A percentile compares a stretch with the other conserved stretches of the same genome.
Evolutionary conservation across 352 stramenopile species (phyloP).

Genomic region (Phytophthora gonapodyides): DNA sequence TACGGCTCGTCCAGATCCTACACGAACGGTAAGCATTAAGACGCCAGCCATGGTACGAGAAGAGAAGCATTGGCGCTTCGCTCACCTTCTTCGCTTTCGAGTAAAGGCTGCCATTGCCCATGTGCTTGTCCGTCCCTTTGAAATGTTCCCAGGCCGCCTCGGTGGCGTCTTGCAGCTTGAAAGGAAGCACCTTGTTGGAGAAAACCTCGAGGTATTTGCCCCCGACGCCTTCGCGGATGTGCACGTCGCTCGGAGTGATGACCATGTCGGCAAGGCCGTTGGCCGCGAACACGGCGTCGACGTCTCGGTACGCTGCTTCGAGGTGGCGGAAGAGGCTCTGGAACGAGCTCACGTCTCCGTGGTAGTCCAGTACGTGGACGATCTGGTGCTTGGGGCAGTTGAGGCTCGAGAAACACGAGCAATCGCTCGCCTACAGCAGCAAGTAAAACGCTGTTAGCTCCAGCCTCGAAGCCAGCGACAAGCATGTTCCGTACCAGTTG

Average conservation of each 20-base stretch:
- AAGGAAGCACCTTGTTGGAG: conserved; percentile 32
- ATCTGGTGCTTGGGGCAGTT: conserved; percentile 19
- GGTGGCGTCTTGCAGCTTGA: conserved; percentile 9
- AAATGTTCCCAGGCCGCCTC: conserved; percentile 33
- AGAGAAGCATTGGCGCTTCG: background rate
- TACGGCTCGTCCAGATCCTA: conserved; percentile 38
- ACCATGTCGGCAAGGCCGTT: conserved; percentile 29
- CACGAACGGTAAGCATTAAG: background rate
- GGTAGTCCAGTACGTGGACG: conserved; percentile 19
- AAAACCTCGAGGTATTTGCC: conserved; percentile 32
- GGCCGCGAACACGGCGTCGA: conserved; percentile 29
- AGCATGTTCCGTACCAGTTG: conserved; percentile 21
- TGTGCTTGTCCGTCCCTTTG: conserved; percentile 35
- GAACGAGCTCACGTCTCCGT: conserved; percentile 21
- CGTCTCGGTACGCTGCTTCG: conserved; percentile 18
- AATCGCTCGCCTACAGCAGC: conserved; percentile 17
- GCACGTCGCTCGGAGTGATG: conserved; percentile 25
- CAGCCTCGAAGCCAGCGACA: background rate
- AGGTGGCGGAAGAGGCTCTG: conserved; percentile 23
- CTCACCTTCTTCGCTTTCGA: conserved; percentile 29
- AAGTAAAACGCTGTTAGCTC: no score
- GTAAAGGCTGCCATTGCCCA: conserved; percentile 29
- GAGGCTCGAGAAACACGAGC: conserved; percentile 18
- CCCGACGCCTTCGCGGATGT: conserved; percentile 15
- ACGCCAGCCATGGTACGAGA: background rate